Evolutionary conservation across 1,284 basidiomycete species (phyloP).

Genomic region (Cutaneotrichosporon arboriforme): DNA sequence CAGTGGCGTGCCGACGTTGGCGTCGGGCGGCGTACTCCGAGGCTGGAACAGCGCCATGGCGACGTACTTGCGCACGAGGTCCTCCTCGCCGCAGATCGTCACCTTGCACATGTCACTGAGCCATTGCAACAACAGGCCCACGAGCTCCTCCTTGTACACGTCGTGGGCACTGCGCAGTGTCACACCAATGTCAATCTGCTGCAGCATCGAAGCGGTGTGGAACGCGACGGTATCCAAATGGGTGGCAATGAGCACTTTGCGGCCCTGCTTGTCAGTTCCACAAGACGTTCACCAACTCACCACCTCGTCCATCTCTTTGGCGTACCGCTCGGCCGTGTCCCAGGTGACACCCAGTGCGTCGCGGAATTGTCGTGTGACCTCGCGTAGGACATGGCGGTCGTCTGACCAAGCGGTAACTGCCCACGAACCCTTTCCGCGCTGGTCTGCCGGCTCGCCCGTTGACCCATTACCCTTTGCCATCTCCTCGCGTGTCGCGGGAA

Average conservation of each 20-base stretch:
- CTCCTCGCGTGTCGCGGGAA: slow-evolving; percentile 64
- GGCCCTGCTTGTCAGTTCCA: slow-evolving; percentile 52
- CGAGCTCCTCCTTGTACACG: slow-evolving; percentile 82
- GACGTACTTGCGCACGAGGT: slow-evolving; percentile 59
- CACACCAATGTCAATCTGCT: slow-evolving; percentile 85
- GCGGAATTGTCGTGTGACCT: slow-evolving; percentile 73
- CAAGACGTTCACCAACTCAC: slow-evolving; percentile 18
- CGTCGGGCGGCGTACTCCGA: slow-evolving; percentile 3
- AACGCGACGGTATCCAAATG: slow-evolving; percentile 64
- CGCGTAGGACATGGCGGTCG: slow-evolving; percentile 91
- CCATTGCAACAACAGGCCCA: slow-evolving; percentile 77
- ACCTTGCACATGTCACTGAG: slow-evolving; percentile 72
- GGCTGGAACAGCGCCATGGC: slow-evolving; percentile 25
- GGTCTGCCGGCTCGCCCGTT: slow-evolving; percentile 29
- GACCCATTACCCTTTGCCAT: slow-evolving; percentile 20
- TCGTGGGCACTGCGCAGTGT: slow-evolving; percentile 83
- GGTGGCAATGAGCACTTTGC: slow-evolving; percentile 78
- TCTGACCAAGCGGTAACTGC: slow-evolving; percentile 92
- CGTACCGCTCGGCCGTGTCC: slow-evolving; percentile 54
- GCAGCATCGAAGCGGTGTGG: slow-evolving; percentile 71
- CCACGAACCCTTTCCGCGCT: slow-evolving; percentile 62
- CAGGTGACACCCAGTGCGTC: slow-evolving; percentile 57
- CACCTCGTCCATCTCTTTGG: slow-evolving; percentile 58
- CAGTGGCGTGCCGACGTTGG: slow-evolving; percentile 13
- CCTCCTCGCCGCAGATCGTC: slow-evolving; percentile 52